phyloP scores from a whole-genome alignment of 768 basidiomycete species.

The Sarcomyxa edulis region DNA sequence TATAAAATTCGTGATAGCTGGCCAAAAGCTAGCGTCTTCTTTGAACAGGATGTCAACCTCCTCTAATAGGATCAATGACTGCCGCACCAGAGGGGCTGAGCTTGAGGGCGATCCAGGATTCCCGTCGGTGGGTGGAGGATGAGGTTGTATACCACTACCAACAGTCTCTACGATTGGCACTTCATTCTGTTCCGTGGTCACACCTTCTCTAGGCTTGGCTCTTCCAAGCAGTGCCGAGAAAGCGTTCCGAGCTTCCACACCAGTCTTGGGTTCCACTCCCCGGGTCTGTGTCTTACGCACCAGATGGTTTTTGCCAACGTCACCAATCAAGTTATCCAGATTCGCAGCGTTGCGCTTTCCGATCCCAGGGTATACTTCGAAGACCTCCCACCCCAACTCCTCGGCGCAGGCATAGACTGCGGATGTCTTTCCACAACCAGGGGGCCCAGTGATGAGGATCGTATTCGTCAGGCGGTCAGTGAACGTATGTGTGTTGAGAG shows the following conservation, averaged over 20 bases:
- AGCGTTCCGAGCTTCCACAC: no score
- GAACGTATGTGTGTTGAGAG: constrained; percentile 17
- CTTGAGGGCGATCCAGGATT: no score
- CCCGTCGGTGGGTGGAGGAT: no score
- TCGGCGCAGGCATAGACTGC: constrained; percentile 91
- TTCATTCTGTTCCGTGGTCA: no score
- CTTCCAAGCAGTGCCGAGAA: no score
- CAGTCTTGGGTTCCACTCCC: constrained; percentile 6
- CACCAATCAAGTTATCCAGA: constrained; percentile 78
- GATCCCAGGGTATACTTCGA: constrained; percentile 94
- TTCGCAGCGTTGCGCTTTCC: constrained; percentile 82
- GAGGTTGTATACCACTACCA: no score
- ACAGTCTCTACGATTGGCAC: no score
- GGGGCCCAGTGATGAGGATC: constrained; percentile 77
- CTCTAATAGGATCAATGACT: constrained; percentile 88
- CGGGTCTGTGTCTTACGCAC: constrained; percentile 36
- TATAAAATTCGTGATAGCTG: constrained; percentile 75
- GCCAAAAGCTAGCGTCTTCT: constrained; percentile 85
- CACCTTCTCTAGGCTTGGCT: constrained; percentile 16
- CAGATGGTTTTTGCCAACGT: constrained; percentile 91
- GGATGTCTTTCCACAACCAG: constrained; percentile 87
- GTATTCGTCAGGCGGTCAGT: constrained; percentile 69
- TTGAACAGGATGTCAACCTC: constrained; percentile 93
- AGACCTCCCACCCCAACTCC: constrained; percentile 93
- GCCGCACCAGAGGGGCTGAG: constrained; percentile 47